Evolutionary conservation across 2,329 filamentous ascomycete species (phyloP).

Genomic region (Domatiomyces catenatus): DNA sequence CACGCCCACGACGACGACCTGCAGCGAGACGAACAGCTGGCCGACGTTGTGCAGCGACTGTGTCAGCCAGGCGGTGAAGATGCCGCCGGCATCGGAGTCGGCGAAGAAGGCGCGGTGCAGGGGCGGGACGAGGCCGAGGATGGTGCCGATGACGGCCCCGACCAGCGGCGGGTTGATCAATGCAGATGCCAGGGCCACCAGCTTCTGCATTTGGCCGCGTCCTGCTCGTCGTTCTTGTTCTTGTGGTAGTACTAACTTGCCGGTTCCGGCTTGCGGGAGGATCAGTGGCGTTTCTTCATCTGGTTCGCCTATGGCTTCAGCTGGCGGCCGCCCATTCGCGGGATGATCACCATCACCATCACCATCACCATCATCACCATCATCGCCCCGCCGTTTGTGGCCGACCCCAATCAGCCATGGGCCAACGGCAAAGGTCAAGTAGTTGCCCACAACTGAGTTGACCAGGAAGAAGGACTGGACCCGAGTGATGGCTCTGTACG

Average conservation of each 20-base stretch:
- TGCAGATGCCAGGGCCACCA: slow-evolving; percentile 27
- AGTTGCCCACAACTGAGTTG: slow-evolving; percentile 48
- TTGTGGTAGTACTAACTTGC: no score
- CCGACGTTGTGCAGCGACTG: slow-evolving; percentile 46
- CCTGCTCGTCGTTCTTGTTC: no score
- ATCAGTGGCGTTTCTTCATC: slow-evolving; percentile 39
- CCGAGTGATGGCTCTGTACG: slow-evolving; percentile 36
- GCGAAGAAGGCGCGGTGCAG: slow-evolving; percentile 49
- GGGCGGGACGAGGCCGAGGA: slow-evolving; percentile 44
- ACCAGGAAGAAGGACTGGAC: slow-evolving; percentile 53
- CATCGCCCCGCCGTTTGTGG: slow-evolving; percentile 20
- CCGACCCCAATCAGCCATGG: slow-evolving; percentile 41
- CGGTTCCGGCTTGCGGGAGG: slow-evolving; percentile 19
- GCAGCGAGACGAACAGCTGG: slow-evolving; percentile 47
- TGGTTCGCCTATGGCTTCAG: slow-evolving; percentile 11
- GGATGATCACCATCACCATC: slow-evolving; percentile 1
- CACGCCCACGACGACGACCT: slow-evolving; percentile 52
- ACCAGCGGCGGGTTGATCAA: slow-evolving; percentile 49
- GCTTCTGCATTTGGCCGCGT: no score
- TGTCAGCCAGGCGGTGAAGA: slow-evolving; percentile 53
- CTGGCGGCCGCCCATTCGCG: slow-evolving; percentile 3
- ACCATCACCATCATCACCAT: slow-evolving; percentile 11
- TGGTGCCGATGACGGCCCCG: slow-evolving; percentile 42
- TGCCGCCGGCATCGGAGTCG: slow-evolving; percentile 41
- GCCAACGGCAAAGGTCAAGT: slow-evolving; percentile 48